Base-by-base conservation (phyloP, 495 filamentous ascomycete genomes). In the Talaromyces liani region DNA sequence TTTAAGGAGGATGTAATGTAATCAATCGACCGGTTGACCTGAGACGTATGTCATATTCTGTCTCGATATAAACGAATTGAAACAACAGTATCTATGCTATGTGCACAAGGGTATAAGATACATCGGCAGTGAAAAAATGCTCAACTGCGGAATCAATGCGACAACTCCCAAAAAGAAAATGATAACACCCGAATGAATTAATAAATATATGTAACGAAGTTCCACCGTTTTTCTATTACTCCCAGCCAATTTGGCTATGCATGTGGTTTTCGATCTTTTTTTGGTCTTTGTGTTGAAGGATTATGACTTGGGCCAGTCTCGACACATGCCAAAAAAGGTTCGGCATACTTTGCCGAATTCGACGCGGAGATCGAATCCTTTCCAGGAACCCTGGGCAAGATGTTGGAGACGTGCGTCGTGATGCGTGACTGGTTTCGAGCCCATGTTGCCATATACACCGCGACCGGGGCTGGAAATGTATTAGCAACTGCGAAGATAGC, bases 1-100 rank as follows among this genome's bases (percentile, higher is more conserved):
- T 65, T 63, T 77, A 20, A 72, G 70, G 36, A 68, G 68, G 63
- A 65, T 76, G 33, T 63, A 66, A 27, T 34, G 12, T 41, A 12
- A 36, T 10, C 10, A 36, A 36, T 10, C 2, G 6, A 36, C 7
- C 7, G 1, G 7, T 34, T 10, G 34, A 39, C 14, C 12, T 14
- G 36, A 41, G 36, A 41, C 14, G 14, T 16, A 5, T 4, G 1
- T 41, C 14, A 14, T 49, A 49, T 49, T 49, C 45, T 9, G 18
- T 20, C 45, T 29, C 51, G 51, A n/a, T 55, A 55, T 55, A 29
- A 29, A 25, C 9, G 5, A 55, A 55, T 55, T 24, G 14, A 29
- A 24, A 29, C 51, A 29, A 55, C 51, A 22, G 51, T 55, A 55
- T 55, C 45, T 55, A 55, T 55, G 51, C 51, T 55, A 55, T 27